These are phyloP conservation scores for Tetradesmus lagerheimii DNA, from an alignment of 139 green algal species.

Conservation along the genomic window DNA sequence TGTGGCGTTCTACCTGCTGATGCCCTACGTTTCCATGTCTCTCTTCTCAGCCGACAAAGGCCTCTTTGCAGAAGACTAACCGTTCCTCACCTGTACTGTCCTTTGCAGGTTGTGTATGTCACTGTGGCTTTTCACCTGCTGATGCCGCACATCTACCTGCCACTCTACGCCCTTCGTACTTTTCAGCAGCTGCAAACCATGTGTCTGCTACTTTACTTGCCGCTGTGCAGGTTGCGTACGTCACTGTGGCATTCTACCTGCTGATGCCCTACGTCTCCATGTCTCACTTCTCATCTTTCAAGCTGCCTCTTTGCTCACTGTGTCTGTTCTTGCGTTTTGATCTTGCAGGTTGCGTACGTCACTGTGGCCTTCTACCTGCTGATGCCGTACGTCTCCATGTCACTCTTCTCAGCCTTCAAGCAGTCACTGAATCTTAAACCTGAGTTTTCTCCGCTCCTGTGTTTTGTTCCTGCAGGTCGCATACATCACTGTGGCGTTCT, in stretches of 20 bases:
- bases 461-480: neutral
- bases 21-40: conserved; percentile 61
- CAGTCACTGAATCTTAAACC: too few relatives aligned
- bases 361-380: conserved; percentile 51
- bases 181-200: too few relatives aligned
- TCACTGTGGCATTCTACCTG: conserved; percentile 45
- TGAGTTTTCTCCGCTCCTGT: too few relatives aligned
- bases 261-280: conserved; percentile 62
- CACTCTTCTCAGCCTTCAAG: conserved; percentile 52
- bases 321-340: too few relatives aligned
- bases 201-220: too few relatives aligned
- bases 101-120: neutral
- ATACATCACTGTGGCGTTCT: conserved; percentile 39
- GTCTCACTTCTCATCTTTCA: conserved; percentile 52
- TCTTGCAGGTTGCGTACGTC: neutral
- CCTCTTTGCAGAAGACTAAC: conserved; percentile 39
- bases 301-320: conserved; percentile 52
- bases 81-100: too few relatives aligned
- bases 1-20: conserved; percentile 51
- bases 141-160: too few relatives aligned
- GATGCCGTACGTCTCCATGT: conserved; percentile 61
- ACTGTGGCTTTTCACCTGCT: conserved; percentile 49
- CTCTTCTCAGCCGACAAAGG: conserved; percentile 52
- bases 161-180: too few relatives aligned
- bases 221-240: neutral